Evolutionary conservation across 208 protist genomes (phyloP), one percentile per base, ranked within the genome.

Genomic region (Trypanosoma platydactyli): DNA sequence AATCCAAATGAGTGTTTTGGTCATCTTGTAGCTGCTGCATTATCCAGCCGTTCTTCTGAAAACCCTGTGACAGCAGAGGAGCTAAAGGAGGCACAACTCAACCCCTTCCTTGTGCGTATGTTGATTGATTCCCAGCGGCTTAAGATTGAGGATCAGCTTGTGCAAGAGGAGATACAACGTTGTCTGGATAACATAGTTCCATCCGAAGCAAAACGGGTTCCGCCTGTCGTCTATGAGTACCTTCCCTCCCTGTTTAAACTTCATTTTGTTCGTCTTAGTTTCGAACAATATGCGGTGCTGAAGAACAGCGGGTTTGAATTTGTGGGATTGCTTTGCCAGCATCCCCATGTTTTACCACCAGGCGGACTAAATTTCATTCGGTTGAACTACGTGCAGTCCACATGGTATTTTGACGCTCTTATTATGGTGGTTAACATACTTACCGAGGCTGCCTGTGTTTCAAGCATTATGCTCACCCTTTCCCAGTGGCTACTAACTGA

Each of bases 221-320:
- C 62, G 38, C 88, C 71, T 5, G 65, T 60, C 22, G 64, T 90
- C 29, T 88, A 86, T 77, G 88, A 91, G 42, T 87, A 90, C 62
- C 78, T 94, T 38, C 65, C 51, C 13, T 73, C 78, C 38, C 80
- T 94, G 22, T 81, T 94, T 55, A 66, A 66, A 38, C 59, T 87
- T 44, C 73, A 70, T 12, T 92, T 88, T 74, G 64, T 89, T 25
- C 80, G 80, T 1, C 73, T 94, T 16, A 79, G 71, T 38, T 62
- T 77, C 30, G 65, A 55, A 15, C 83, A 88, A 60, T 84, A 89
- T 63, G 52, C 48, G 38, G 64, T 87, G 24, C 61, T 94, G 52
- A 86, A 89, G 72, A 64, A 64, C 35, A 86, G 81, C 72, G 88
- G 88, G 16, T 94, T 92, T 64, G 88, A 94, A 68, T 91, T 89